Percentiles rank a stretch among this genome's conserved stretches.
These are phyloP conservation scores for Protomyces macrosporus DNA, from an alignment of 1,139 yeast genomes.

Conservation along the genomic window DNA sequence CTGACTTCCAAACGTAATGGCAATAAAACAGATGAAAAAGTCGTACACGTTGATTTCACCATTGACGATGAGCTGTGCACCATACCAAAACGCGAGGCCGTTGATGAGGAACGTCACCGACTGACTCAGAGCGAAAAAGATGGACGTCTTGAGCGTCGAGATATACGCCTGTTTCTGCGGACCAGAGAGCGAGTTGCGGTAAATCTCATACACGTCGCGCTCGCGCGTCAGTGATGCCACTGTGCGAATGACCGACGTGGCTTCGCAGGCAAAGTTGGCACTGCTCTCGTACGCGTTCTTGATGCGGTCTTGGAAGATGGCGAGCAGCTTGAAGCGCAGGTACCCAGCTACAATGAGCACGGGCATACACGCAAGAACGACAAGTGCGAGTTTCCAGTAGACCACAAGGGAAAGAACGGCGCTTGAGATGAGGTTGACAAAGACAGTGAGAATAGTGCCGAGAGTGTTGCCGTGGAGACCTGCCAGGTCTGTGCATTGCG, in stretches of 20 bases:
- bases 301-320: constrained; percentile 54
- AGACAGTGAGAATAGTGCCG: constrained; percentile 40
- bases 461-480: constrained; percentile 54
- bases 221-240: constrained; percentile 53
- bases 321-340: constrained; percentile 74
- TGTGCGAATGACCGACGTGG: constrained; percentile 48
- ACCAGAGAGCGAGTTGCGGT: constrained; percentile 48
- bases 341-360: constrained; percentile 62
- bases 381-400: constrained; percentile 59
- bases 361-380: constrained; percentile 55
- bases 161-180: constrained; percentile 48
- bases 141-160: constrained; percentile 48
- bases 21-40: constrained; percentile 48
- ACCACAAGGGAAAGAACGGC: constrained; percentile 64
- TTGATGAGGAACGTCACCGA: constrained; percentile 34
- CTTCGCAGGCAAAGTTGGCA: constrained; percentile 50
- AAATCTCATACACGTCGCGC: constrained; percentile 49
- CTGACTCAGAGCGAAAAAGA: constrained; percentile 34
- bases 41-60: constrained; percentile 32
- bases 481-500: constrained; percentile 49
- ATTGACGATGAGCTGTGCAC: constrained; percentile 32
- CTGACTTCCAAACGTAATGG: constrained; percentile 41
- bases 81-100: constrained; percentile 37
- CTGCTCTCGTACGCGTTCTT: constrained; percentile 44
- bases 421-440: constrained; percentile 56